A percentile compares a stretch with the other conserved stretches of the same genome.
phyloP scores from a whole-genome alignment of 257 asterid species.

The Solanum pimpinellifolium region DNA sequence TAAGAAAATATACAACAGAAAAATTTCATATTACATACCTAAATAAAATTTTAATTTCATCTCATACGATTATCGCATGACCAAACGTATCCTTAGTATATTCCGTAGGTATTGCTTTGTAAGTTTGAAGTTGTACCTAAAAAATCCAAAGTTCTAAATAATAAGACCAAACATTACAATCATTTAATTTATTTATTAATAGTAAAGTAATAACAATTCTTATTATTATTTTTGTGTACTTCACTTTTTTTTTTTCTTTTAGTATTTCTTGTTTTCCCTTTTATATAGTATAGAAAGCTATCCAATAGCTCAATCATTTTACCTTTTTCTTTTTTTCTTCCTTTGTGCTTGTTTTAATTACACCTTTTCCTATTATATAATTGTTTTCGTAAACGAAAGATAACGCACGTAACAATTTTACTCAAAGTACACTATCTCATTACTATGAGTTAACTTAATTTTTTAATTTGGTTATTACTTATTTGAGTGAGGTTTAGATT shows the following conservation, averaged over 20 bases:
- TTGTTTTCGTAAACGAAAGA: neutral
- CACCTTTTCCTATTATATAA: neutral
- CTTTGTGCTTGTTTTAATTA: neutral
- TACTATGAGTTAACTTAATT: neutral
- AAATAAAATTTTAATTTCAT: too few relatives aligned
- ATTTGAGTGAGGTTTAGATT: neutral
- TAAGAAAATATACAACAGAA: too few relatives aligned
- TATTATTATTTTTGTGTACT: neutral
- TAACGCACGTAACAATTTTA: neutral
- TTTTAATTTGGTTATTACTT: neutral
- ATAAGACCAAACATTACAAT: neutral
- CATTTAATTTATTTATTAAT: neutral
- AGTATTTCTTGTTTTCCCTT: neutral
- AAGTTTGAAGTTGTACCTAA: neutral
- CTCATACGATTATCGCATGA: too few relatives aligned
- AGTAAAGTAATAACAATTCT: neutral
- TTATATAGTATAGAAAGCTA: neutral
- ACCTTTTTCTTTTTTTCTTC: neutral
- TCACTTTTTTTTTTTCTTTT: neutral
- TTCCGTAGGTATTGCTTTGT: neutral
- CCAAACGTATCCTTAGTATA: neutral
- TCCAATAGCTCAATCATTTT: neutral
- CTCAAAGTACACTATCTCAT: neutral
- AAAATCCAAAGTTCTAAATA: neutral
- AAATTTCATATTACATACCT: accelerated